Base-by-base conservation (phyloP, 768 basidiomycete species). In the Auricularia heimuer region DNA sequence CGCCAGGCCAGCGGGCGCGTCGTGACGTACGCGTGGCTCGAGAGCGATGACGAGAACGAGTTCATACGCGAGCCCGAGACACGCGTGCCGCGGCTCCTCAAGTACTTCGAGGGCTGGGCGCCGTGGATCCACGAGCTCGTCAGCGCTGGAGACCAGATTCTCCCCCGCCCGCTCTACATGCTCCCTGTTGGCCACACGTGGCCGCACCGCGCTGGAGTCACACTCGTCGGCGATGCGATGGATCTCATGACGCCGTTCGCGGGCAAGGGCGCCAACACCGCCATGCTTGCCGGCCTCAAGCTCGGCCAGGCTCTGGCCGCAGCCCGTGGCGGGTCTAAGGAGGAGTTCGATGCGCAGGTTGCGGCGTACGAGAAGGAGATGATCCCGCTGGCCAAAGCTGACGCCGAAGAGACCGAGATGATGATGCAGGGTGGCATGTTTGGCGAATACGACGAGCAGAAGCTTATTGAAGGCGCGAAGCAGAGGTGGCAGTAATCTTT, bases 1-100 rank as follows among this genome's bases (percentile, higher is more conserved):
- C 73, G 70, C 65, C 71, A 69, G 63, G 65, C 65, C 11, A 62
- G 68, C 10, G 72, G 68, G 21, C 63, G 39, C 42, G 63, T 67
- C 56, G 65, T 66, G 34, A 66, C 72, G 16, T 70, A 71, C 63
- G 61, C 65, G 39, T 42, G 39, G 39, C 7, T 42, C 39, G 12
- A 8, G 8, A 42, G 39, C 39, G 39, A 42, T 14, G 39, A 42
- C 39, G 39, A 42, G 8, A 42, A 42, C 39, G 39, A 42, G 1
- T 51, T 51, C 47, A 18, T 51, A 6, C 21, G 14, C 47, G 47
- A 51, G 47, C 47, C 47, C 4, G 47, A 51, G 39, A 42, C 39
- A 1, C 21, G 14, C 47, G 47, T 18, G 47, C 47, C 47, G 21
- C 18, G 18, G 6, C 47, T 21, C 10, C 16, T 16, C 10, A 18